These are phyloP conservation scores for Thermomyces lanuginosus DNA, from an alignment of 2,329 filamentous ascomycete species.

Conservation along the genomic window DNA sequence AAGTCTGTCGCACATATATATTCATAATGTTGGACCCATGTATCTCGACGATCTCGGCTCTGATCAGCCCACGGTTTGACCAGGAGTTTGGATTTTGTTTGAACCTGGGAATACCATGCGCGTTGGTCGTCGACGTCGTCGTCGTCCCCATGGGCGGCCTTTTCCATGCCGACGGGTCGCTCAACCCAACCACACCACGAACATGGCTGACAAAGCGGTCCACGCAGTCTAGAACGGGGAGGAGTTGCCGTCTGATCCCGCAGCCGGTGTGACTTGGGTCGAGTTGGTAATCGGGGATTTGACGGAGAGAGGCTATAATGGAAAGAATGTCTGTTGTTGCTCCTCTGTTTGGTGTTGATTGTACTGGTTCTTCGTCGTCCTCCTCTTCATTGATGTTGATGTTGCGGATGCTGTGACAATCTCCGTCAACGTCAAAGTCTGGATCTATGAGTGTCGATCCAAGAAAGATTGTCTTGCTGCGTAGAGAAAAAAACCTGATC, in stretches of 20 bases:
- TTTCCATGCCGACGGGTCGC: constrained; percentile 7
- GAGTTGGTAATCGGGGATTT: constrained; percentile 29
- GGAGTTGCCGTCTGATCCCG: constrained; percentile 25
- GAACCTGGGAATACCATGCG: neutral
- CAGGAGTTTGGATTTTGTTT: constrained; percentile 6
- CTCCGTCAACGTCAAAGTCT: constrained; percentile 12
- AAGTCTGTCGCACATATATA: constrained; percentile 2
- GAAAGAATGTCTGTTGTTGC: constrained; percentile 11
- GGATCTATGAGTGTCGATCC: constrained; percentile 24
- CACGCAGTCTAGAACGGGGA: constrained; percentile 23
- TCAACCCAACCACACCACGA: constrained; percentile 17
- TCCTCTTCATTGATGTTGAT: constrained; percentile 6
- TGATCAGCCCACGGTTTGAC: constrained; percentile 7
- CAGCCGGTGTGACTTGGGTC: constrained; percentile 26
- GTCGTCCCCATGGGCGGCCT: too few species aligned
- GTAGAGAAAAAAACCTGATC: constrained; percentile 25
- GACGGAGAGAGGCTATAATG: constrained; percentile 23
- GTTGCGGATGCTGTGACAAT: too few species aligned
- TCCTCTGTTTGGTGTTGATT: constrained; percentile 2
- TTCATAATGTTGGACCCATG: constrained; percentile 7
- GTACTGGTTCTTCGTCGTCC: constrained; percentile 3
- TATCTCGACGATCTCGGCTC: constrained; percentile 7
- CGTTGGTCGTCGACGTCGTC: constrained; percentile 1
- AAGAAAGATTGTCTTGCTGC: constrained; percentile 27
- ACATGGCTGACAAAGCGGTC: constrained; percentile 20